Evolutionary conservation across 1,139 yeast species (phyloP), one percentile per base, ranked within the genome.

Genomic region (Yamadazyma triangularis): DNA sequence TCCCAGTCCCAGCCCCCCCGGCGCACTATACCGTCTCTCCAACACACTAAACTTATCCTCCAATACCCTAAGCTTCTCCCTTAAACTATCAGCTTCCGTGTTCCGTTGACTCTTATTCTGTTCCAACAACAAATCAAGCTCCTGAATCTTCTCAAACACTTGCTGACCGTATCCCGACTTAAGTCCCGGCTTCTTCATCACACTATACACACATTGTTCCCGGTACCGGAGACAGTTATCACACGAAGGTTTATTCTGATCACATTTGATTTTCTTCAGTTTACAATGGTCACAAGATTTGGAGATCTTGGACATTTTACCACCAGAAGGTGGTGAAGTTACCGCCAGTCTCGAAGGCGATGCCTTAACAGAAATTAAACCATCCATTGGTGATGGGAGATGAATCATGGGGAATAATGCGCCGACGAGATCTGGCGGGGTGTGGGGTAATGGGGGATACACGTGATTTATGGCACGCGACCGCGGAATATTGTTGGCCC

Each of bases 221-320:
- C 47, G 47, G 24, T 49, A 49, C 31, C 53, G 56, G 10, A 35
- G 11, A 34, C 72, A 65, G 35, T 50, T 49, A 3, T 50, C 41
- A 37, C 72, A 65, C 2, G 32, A 30, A 2, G 67, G 70, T 27
- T 50, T 55, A 14, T 35, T 39, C 28, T 51, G 64, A 34, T 58
- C 51, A 42, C 70, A 63, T 36, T 57, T 60, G 28, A 60, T 52
- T 35, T 63, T 62, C 34, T 60, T 54, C 11, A 42, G 25, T 28
- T 62, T 60, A 44, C 71, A 64, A 11, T 47, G 44, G 32, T 60
- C 65, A 40, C 68, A 64, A 5, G 59, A 50, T 30, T 42, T 47
- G 23, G 56, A 45, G 6, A 48, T 28, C 26, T 39, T 50, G 26
- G 23, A 19, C 24, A n/a, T n/a, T n/a, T n/a, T n/a, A n/a, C n/a